Evolutionary conservation across 495 filamentous ascomycete genomes (phyloP), one percentile per base, ranked within the genome.

Genomic region (Xeromyces bisporus): DNA sequence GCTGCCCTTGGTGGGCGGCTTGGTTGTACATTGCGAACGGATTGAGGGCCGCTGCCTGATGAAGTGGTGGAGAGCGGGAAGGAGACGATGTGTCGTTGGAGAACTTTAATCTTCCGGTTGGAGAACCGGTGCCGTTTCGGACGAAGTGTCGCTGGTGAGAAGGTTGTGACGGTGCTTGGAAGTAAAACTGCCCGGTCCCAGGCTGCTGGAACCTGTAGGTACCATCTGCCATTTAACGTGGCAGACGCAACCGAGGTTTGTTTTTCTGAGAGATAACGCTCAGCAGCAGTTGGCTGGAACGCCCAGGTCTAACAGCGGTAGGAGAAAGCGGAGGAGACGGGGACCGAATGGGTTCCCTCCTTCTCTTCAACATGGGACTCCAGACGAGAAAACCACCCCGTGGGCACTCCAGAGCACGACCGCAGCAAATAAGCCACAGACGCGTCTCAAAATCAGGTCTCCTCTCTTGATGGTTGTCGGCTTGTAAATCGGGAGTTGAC

Each of bases 211-310:
- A 78, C 56, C 73, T 72, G 64, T 77, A 72, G 51, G 64, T 65
- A 75, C 72, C 78, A 80, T 85, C 78, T 71, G 79, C 78, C 78
- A 84, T 84, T 68, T 73, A 77, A 64, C 52, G 55, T 50, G 55
- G 53, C 55, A 54, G 53, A 60, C 43, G 53, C 55, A 46, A 55
- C 51, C 53, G 46, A 46, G 44, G 39, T 37, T 50, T 47, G 37
- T 47, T 46, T 44, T 38, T 39, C 40, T 53, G 46, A 32, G 29
- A 39, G 30, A 34, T 35, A 25, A 43, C 44, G 32, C 40, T 38
- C 39, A 41, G 39, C 46, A 35, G 34, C 41, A 41, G 18, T 37
- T 33, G 34, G 36, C 29, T 34, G 28, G 29, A 38, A 17, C 36
- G 38, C 30, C 38, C 35, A 29, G 41, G 4, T 21, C 5, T 37